Percentiles rank a stretch among this genome's conserved stretches.
Evolutionary conservation across 2,329 filamentous ascomycete genomes (phyloP).

Genomic region (Neocatenulostroma microsporum): DNA sequence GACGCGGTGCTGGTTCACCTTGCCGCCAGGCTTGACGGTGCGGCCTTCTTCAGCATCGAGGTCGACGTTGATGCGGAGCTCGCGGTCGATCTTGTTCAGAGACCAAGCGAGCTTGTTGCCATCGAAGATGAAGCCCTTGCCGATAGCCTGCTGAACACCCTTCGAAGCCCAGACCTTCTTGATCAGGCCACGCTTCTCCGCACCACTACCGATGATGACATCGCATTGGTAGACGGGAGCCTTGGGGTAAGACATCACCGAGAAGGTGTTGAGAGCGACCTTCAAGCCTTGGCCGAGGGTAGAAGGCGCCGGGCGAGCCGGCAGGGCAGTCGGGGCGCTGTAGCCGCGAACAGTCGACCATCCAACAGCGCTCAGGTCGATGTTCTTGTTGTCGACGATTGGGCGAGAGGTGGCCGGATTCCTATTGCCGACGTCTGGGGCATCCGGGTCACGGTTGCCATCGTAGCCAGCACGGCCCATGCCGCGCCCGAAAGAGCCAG

Average conservation of each 20-base stretch:
- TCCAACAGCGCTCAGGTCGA: slow-evolving; percentile 21
- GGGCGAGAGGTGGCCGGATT: slow-evolving; percentile 6
- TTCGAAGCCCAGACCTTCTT: slow-evolving; percentile 69
- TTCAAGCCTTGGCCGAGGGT: slow-evolving; percentile 32
- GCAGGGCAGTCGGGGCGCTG: slow-evolving; percentile 11
- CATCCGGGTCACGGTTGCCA: slow-evolving; percentile 9
- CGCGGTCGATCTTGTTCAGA: slow-evolving; percentile 28
- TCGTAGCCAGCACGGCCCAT: slow-evolving; percentile 6
- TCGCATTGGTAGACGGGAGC: slow-evolving; percentile 74
- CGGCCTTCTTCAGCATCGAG: slow-evolving; percentile 60
- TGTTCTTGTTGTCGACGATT: slow-evolving; percentile 15
- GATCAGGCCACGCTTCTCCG: slow-evolving; percentile 58
- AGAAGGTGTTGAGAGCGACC: slow-evolving; percentile 63
- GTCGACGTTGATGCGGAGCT: slow-evolving; percentile 52
- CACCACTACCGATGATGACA: slow-evolving; percentile 55
- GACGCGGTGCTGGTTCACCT: slow-evolving; percentile 50
- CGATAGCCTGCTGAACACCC: slow-evolving; percentile 49
- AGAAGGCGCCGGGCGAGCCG: slow-evolving; percentile 30
- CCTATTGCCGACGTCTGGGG: slow-evolving; percentile 2
- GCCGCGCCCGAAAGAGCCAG: slow-evolving; percentile 6
- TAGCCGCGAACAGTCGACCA: slow-evolving; percentile 24
- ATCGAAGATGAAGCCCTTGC: slow-evolving; percentile 64
- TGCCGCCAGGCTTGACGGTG: slow-evolving; percentile 22
- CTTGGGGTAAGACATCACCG: slow-evolving; percentile 53
- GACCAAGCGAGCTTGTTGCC: slow-evolving; percentile 82